Evolutionary conservation across 331 rosid species (phyloP).

Genomic region (Quercus phellos): DNA sequence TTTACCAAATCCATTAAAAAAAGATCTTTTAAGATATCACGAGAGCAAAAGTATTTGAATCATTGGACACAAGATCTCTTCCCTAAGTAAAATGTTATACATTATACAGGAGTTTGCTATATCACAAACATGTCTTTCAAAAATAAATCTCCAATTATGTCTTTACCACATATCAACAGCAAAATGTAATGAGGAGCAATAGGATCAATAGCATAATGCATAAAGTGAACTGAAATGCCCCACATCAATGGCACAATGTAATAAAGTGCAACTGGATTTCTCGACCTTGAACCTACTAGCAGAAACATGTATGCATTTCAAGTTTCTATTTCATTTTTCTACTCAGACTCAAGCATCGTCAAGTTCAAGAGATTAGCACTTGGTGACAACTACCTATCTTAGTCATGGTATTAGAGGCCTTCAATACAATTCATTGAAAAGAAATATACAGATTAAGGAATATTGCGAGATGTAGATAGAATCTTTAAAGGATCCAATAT

Average conservation of each 20-base stretch:
- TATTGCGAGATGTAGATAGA: not conserved
- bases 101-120: too few relatives aligned
- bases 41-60: not conserved
- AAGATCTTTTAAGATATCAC: not conserved
- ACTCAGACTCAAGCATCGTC: not conserved
- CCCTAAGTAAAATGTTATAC: too few relatives aligned
- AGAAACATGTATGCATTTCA: not conserved
- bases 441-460: not conserved
- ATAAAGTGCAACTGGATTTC: not conserved
- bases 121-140: too few relatives aligned
- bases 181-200: too few relatives aligned
- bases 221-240: too few relatives aligned
- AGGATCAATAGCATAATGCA: too few relatives aligned
- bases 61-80: too few relatives aligned
- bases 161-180: too few relatives aligned
- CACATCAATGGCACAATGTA: not conserved
- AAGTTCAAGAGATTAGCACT: not conserved
- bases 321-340: not conserved
- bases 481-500: not conserved
- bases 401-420: not conserved
- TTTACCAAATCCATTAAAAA: not conserved
- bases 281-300: not conserved
- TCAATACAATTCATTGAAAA: too few relatives aligned
- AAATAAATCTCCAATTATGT: too few relatives aligned
- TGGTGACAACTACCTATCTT: not conserved